Base-by-base conservation (phyloP, 192 early-diverging fungal genomes). In the Thoreauomyces humboldtii region DNA sequence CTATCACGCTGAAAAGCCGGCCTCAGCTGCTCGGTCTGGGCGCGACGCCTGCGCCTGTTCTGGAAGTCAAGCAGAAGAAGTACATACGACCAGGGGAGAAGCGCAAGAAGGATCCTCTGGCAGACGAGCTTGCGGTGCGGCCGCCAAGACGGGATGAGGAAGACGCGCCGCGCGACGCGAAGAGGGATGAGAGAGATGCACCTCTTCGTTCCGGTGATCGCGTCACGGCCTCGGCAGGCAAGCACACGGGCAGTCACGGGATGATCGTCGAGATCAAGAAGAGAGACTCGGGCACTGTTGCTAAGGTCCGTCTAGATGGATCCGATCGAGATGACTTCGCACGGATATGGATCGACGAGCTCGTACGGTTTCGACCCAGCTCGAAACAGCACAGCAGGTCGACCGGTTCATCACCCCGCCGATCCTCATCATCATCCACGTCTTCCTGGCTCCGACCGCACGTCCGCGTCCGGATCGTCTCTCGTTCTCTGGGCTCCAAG, bases 21-120 rank as follows among this genome's bases (percentile, higher is more conserved):
- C 88, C 90, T 15, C 80, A 84, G 36, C 60, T 92, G 12, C 72
- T 95, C 4, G 93, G 93, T 1, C 67, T 95, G n/a, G 93, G 93
- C 27, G 93, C 93, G 0, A 87, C 88, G 60, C 82, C 88, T 9
- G 64, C 77, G 9, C 70, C 80, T 2, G 62, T 59, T 28, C 54
- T 61, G 17, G 75, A 78, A 19, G 72, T 77, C 32, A 76, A 80
- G 28, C 62, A 74, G 21, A 81, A 78, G 33, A 76, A 81, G 54
- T 62, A 66, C 7, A 67, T 65, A n/a, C 46, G 53, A 31, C 70
- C 70, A 7, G 70, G 70, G 4, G 70, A 71, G 42, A 71, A 71
- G 63, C 53, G 61, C 3, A 17, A 15, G 14, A 29, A 6, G 5
- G 50, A 52, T 52, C 50, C 50, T 29, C 27, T 52, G 5, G 50